These are phyloP conservation scores for Stylosanthes scabra DNA, from an alignment of 331 rosid species.

Conservation along the genomic window DNA sequence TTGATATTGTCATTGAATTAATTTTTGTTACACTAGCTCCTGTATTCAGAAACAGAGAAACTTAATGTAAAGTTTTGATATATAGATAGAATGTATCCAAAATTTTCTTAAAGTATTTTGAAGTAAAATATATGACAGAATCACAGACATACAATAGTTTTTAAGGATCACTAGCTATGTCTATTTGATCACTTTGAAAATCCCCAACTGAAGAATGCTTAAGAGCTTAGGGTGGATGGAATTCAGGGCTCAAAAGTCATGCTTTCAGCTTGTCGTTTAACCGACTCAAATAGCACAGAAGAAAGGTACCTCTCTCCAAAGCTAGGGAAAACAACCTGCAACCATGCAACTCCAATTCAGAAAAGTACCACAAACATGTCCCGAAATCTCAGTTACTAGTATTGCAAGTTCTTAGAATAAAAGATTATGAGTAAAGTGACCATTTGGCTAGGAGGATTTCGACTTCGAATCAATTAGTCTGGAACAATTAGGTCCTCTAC, in stretches of 20 bases:
- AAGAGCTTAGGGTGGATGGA: slow-evolving; percentile 29
- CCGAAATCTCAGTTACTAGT: slow-evolving; percentile 4
- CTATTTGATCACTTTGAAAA: slow-evolving; percentile 12
- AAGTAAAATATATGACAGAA: slow-evolving; percentile 18
- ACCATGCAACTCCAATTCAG: slow-evolving; percentile 22
- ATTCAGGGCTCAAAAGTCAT: slow-evolving; percentile 70
- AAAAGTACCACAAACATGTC: not conserved
- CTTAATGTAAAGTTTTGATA: too few relatives aligned
- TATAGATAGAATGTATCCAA: too few relatives aligned
- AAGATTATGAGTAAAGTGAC: too few relatives aligned
- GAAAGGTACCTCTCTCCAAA: slow-evolving; percentile 91
- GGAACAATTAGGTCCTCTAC: too few relatives aligned
- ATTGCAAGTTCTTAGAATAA: too few relatives aligned
- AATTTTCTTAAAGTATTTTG: not conserved
- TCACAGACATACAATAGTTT: slow-evolving; percentile 6
- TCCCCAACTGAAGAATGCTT: not conserved
- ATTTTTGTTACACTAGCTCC: too few relatives aligned
- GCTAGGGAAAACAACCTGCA: slow-evolving; percentile 84
- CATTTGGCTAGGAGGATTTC: too few relatives aligned
- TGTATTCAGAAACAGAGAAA: too few relatives aligned
- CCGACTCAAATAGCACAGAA: slow-evolving; percentile 77
- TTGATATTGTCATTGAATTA: too few relatives aligned
- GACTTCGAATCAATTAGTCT: too few relatives aligned
- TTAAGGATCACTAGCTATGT: not conserved
- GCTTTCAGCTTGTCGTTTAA: slow-evolving; percentile 70